phyloP scores from a whole-genome alignment of 768 basidiomycete genomes.

The Guyanaporus albipodus region DNA sequence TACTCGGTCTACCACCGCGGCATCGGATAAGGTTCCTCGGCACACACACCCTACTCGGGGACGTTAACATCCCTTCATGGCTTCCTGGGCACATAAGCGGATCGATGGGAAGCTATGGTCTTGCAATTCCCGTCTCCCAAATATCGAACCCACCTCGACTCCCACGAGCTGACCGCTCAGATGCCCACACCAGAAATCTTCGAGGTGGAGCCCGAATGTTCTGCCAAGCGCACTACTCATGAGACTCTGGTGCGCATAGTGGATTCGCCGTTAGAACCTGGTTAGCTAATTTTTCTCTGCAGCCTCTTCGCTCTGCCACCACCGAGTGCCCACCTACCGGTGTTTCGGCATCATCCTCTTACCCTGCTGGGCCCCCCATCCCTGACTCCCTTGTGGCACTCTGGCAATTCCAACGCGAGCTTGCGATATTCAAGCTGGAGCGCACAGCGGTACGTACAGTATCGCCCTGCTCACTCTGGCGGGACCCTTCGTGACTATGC shows the following conservation, averaged over 20 bases:
- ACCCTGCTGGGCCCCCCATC: background rate
- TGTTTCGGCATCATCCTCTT: background rate
- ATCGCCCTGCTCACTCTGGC: background rate
- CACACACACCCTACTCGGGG: constrained; percentile 5
- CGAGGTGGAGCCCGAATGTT: background rate
- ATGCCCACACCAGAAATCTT: constrained; percentile 6
- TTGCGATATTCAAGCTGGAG: constrained; percentile 20
- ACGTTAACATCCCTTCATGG: background rate
- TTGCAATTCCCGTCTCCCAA: background rate
- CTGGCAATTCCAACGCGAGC: constrained; percentile 17
- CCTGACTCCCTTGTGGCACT: constrained; percentile 15
- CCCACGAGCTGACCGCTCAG: background rate
- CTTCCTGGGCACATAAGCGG: constrained; percentile 15
- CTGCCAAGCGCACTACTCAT: background rate
- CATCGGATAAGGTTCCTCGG: constrained; percentile 16
- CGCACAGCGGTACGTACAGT: constrained; percentile 19
- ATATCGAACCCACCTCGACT: background rate
- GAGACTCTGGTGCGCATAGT: constrained; percentile 1
- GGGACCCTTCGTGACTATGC: background rate
- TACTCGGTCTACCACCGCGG: background rate
- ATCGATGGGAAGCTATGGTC: constrained; percentile 2
- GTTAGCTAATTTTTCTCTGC: background rate
- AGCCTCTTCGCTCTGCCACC: background rate
- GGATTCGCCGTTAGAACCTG: background rate
- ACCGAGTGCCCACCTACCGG: background rate